Conservation (phyloP, 169 alveolate species). For the Besnoitia besnoiti region DNA sequence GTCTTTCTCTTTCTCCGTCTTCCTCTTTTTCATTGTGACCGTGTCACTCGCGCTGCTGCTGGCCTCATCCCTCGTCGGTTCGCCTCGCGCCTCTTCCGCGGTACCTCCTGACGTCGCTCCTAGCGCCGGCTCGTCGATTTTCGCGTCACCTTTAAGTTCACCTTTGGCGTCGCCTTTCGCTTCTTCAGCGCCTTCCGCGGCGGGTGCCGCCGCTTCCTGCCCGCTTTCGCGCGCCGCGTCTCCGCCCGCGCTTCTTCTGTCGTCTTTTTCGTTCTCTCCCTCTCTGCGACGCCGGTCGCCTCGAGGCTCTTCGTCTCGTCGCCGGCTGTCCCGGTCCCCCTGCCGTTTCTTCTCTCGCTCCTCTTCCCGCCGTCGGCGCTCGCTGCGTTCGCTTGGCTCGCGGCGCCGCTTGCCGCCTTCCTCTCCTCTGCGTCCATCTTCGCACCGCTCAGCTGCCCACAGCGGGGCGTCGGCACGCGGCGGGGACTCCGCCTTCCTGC, state of each 20-base stretch:
- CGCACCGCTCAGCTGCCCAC: too few species aligned
- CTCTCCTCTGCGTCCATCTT: too few species aligned
- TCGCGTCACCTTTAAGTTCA: not conserved
- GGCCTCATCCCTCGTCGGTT: too few species aligned
- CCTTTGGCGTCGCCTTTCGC: not conserved
- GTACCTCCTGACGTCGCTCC: not conserved
- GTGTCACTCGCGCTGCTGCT: not conserved
- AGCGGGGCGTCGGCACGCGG: too few species aligned
- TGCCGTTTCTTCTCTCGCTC: not conserved
- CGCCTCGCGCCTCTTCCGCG: not conserved
- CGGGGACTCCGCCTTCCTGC: too few species aligned
- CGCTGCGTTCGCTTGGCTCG: too few species aligned
- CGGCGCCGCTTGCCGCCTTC: too few species aligned
- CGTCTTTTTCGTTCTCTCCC: not conserved
- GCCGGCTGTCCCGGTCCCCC: not conserved
- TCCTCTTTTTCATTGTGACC: not conserved
- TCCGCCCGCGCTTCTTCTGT: not conserved
- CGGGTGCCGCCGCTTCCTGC: not conserved
- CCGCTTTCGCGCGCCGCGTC: not conserved
- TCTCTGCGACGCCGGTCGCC: not conserved
- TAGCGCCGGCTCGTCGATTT: not conserved
- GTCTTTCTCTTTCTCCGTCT: not conserved
- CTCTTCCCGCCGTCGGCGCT: not conserved
- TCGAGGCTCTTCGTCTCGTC: not conserved
- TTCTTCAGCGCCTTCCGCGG: not conserved